A percentile compares a stretch with the other conserved stretches of the same genome.
Conservation (phyloP, 148 eudicot species). For the Nepenthes gracilis region DNA sequence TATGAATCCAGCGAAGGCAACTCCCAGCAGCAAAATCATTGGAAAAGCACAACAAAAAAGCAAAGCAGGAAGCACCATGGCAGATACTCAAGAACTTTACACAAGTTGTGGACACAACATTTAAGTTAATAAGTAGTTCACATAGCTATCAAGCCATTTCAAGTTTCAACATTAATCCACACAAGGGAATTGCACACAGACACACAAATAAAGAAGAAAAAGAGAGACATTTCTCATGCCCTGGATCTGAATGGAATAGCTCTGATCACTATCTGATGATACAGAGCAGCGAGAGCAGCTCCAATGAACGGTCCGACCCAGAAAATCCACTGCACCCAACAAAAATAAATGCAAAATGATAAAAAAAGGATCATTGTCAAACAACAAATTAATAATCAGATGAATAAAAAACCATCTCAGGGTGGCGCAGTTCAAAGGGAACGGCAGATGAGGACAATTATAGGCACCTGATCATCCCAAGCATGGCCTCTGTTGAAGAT, state of each 20-base stretch:
- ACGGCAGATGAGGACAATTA: not conserved
- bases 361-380: not conserved
- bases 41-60: too few relatives aligned
- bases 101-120: too few relatives aligned
- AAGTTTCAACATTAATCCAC: too few relatives aligned
- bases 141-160: too few relatives aligned
- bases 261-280: constrained; percentile 38
- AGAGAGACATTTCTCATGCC: too few relatives aligned
- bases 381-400: not conserved
- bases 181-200: too few relatives aligned
- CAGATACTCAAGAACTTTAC: too few relatives aligned
- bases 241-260: constrained; percentile 33
- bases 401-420: not conserved
- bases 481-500: constrained; percentile 30
- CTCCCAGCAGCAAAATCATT: too few relatives aligned
- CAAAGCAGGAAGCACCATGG: too few relatives aligned
- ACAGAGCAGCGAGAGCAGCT: constrained; percentile 35
- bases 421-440: not conserved
- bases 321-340: constrained; percentile 29
- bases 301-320: constrained; percentile 51
- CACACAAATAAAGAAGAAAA: too few relatives aligned
- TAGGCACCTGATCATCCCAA: constrained; percentile 34
- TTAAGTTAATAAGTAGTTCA: too few relatives aligned
- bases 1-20: too few relatives aligned
- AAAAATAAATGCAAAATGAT: not conserved